Base-by-base conservation (phyloP, 2,329 filamentous ascomycete species). In the Sporothrix phasma region DNA sequence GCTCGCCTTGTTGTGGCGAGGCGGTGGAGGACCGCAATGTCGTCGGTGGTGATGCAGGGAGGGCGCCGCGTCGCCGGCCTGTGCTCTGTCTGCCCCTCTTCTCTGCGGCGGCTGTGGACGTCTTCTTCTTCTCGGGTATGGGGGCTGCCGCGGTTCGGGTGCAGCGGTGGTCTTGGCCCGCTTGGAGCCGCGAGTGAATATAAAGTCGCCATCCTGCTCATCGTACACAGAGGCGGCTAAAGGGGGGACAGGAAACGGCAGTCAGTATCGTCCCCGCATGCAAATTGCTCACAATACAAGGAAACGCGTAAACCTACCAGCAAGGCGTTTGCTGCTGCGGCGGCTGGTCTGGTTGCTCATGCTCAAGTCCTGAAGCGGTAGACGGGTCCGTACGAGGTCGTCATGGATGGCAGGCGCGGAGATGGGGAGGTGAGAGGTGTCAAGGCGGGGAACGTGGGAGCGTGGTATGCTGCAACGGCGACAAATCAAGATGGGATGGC, bases 191-290 rank as follows among this genome's bases (percentile, higher is more conserved):
- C 88, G 84, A 67, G 86, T 85, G 73, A 92, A 92, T 65, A 85
- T 79, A 70, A 92, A 92, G 67, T 89, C 89, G 70, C 88, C 89
- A 77, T 89, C 86, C 71, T 88, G 83, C 74, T 92, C 88, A 70
- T 90, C 87, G 70, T 87, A 88, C 67, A 76, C 79, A 58, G 71
- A 70, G 60, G 70, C 64, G 63, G 70, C 72, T 72, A 22, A 10
- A 37, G 5, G 8, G 8, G 3, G n/a, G 64, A 54, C 13, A 43
- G n/a, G 19, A 41, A 17, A 3, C 34, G 3, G n/a, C 4, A 13
- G 69, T 72, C 64, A 71, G 70, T 51, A 66, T 34, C 51, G 41
- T 22, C 1, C 7, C 8, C 10, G 15, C 11, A 37, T 37, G 34
- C 2, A 37, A 13, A 15, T n/a, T n/a, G n/a, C 24, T 34, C 8